Evolutionary conservation across 2,329 filamentous ascomycete species (phyloP).

Genomic region (Spiromastix sp.): DNA sequence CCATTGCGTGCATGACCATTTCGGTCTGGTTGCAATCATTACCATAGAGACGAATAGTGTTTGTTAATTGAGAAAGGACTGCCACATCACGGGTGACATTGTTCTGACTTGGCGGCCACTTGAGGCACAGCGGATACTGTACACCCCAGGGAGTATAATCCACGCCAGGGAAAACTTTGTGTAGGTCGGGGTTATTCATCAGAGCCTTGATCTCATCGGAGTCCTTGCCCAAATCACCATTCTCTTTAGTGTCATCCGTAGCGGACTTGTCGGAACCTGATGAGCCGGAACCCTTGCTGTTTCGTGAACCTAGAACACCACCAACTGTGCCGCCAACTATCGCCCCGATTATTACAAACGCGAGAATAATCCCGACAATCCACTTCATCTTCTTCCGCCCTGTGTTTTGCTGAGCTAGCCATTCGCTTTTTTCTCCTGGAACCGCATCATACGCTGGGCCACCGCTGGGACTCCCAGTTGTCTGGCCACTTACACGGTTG

Average conservation of each 20-base stretch:
- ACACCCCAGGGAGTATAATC: slow-evolving; percentile 90
- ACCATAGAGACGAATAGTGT: slow-evolving; percentile 79
- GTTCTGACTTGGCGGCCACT: slow-evolving; percentile 75
- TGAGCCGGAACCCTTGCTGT: slow-evolving; percentile 17
- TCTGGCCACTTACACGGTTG: slow-evolving; percentile 30
- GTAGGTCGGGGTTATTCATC: slow-evolving; percentile 68
- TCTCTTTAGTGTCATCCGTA: slow-evolving; percentile 47
- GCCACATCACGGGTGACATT: slow-evolving; percentile 89
- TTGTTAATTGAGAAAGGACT: slow-evolving; percentile 80
- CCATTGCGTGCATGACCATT: slow-evolving; percentile 78
- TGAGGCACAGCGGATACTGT: slow-evolving; percentile 76
- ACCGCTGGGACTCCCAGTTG: slow-evolving; percentile 24
- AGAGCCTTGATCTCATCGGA: slow-evolving; percentile 71
- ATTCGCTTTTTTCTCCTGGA: slow-evolving; percentile 53
- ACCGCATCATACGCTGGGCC: slow-evolving; percentile 50
- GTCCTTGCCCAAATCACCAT: slow-evolving; percentile 62
- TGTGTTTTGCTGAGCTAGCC: slow-evolving; percentile 49
- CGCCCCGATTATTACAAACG: slow-evolving; percentile 55
- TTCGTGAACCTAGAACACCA: slow-evolving; percentile 52
- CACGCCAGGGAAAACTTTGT: slow-evolving; percentile 90
- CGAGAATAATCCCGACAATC: slow-evolving; percentile 55
- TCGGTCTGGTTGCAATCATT: slow-evolving; percentile 97
- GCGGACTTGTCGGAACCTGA: slow-evolving; percentile 41
- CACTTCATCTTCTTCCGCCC: slow-evolving; percentile 59
- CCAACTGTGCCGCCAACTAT: slow-evolving; percentile 67